Conservation (phyloP, 441 rosid genomes). For the Kokia cookei region DNA sequence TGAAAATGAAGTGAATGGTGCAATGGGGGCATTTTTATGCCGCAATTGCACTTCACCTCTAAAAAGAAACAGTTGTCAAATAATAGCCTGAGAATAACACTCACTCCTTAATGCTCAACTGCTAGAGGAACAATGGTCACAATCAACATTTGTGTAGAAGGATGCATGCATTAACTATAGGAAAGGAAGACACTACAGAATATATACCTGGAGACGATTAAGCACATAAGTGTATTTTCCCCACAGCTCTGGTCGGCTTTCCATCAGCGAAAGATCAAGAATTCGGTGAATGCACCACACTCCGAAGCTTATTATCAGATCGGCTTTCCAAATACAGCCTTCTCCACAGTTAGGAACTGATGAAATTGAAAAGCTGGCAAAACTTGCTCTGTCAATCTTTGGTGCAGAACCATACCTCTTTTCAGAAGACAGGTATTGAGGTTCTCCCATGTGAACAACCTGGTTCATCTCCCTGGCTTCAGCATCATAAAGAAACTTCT, state of each 20-base stretch:
- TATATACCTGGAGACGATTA: constrained; percentile 90
- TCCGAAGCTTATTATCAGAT: constrained; percentile 83
- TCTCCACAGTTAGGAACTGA: constrained; percentile 94
- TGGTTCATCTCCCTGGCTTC: constrained; percentile 62
- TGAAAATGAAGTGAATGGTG: background rate
- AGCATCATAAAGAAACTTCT: constrained; percentile 64
- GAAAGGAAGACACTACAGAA: background rate
- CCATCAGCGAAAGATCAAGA: constrained; percentile 87
- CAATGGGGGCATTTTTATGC: background rate
- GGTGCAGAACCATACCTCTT: constrained; percentile 22
- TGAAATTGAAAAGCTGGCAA: constrained; percentile 31
- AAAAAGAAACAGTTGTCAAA: background rate
- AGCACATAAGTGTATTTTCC: constrained; percentile 95
- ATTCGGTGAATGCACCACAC: constrained; percentile 97
- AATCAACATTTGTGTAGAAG: background rate
- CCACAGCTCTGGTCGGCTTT: constrained; percentile 98
- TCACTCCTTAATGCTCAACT: background rate
- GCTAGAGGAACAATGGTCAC: background rate
- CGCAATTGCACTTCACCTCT: background rate
- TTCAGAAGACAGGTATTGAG: constrained; percentile 28
- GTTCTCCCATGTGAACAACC: constrained; percentile 40
- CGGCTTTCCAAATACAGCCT: constrained; percentile 81
- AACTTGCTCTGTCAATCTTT: constrained; percentile 27
- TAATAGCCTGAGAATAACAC: background rate
- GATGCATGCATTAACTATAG: background rate